Conservation (phyloP, 2,329 filamentous ascomycete species). For the Stagonosporopsis tanaceti region DNA sequence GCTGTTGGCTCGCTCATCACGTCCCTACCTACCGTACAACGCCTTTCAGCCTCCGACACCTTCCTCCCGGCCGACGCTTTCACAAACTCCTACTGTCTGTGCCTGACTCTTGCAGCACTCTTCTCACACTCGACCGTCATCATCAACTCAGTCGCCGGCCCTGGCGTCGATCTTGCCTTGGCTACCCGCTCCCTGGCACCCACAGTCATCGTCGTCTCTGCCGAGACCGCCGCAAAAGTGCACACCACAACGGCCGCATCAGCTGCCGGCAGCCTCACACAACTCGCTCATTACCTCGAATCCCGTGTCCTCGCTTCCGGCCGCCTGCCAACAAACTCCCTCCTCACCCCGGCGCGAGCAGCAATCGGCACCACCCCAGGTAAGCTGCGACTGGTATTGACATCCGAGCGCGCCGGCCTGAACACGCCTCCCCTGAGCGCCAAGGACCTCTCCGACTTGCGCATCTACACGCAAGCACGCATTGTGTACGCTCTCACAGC, state of each 20-base stretch:
- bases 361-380: slow-evolving; percentile 69
- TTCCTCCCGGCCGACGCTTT: slow-evolving; percentile 87
- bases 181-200: slow-evolving; percentile 79
- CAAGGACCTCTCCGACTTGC: slow-evolving; percentile 77
- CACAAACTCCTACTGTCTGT: slow-evolving; percentile 78
- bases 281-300: slow-evolving; percentile 75
- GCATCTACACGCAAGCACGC: slow-evolving; percentile 80
- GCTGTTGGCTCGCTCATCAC: slow-evolving; percentile 80
- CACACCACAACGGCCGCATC: slow-evolving; percentile 69
- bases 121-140: slow-evolving; percentile 86
- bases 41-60: slow-evolving; percentile 76
- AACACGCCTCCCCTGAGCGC: slow-evolving; percentile 71
- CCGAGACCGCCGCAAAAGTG: slow-evolving; percentile 73
- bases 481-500: slow-evolving; percentile 86
- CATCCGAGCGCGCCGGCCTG: slow-evolving; percentile 74
- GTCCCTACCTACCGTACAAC: slow-evolving; percentile 76
- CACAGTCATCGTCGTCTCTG: slow-evolving; percentile 81
- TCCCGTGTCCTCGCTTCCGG: slow-evolving; percentile 75
- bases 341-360: slow-evolving; percentile 68
- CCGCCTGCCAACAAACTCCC: slow-evolving; percentile 72
- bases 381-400: slow-evolving; percentile 81
- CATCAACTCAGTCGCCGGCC: slow-evolving; percentile 85
- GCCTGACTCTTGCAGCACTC: slow-evolving; percentile 81
- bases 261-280: slow-evolving; percentile 69
- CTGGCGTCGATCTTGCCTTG: slow-evolving; percentile 72